Percentiles rank a stretch among this genome's conserved stretches.
These are phyloP conservation scores for Cercospora sojina DNA, from an alignment of 2,329 filamentous ascomycete genomes.

Conservation along the genomic window DNA sequence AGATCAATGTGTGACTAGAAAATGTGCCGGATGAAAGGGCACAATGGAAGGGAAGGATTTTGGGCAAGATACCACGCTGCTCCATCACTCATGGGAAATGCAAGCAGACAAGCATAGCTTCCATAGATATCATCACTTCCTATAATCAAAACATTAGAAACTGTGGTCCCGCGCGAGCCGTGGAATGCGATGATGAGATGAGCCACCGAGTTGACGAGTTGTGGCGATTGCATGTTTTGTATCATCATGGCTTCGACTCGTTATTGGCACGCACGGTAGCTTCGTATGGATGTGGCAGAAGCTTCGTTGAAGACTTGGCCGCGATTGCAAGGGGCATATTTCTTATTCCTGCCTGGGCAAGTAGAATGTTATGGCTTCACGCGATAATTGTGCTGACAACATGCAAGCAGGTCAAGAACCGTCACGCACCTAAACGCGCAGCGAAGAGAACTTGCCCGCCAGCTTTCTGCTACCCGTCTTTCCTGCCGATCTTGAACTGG, in stretches of 20 bases:
- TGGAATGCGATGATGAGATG: background rate
- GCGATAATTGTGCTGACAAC: background rate
- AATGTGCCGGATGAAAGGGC: background rate
- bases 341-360: background rate
- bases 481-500: background rate
- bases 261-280: background rate
- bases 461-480: background rate
- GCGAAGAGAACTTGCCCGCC: too few relatives aligned
- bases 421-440: background rate
- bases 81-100: background rate
- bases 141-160: background rate
- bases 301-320: background rate
- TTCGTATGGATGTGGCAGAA: background rate
- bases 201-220: background rate
- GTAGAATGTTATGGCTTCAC: background rate
- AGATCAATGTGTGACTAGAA: background rate
- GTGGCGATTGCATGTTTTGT: background rate
- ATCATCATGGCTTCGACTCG: background rate
- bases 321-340: background rate
- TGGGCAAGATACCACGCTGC: conserved; percentile 8
- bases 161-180: background rate
- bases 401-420: too few relatives aligned
- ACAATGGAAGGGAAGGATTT: background rate
- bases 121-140: background rate
- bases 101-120: background rate